Conservation (phyloP, 176 grass and related monocot genomes). For the Cenchrus americanus region DNA sequence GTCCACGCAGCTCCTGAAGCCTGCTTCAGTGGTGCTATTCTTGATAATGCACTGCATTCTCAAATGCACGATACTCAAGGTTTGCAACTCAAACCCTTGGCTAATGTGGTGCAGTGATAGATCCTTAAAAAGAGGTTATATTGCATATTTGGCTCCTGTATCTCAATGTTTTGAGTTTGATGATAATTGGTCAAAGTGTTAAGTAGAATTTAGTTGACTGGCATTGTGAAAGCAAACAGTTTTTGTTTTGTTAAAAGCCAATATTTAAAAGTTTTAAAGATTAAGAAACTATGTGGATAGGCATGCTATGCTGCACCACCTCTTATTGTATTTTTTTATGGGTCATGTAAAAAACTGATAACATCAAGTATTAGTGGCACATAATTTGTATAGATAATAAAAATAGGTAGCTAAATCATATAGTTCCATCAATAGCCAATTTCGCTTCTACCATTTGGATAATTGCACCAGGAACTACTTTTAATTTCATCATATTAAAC, state of each 20-base stretch:
- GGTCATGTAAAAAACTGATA: no score
- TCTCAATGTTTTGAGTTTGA: slow-evolving; percentile 1
- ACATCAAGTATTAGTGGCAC: no score
- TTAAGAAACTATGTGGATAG: no score
- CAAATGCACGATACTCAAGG: slow-evolving; percentile 19
- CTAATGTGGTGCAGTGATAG: neutral
- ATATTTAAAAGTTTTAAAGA: no score
- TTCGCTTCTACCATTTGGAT: no score
- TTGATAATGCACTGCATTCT: slow-evolving; percentile 32
- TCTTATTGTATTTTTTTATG: no score
- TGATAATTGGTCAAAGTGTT: neutral
- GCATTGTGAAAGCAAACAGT: neutral
- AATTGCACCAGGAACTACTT: no score
- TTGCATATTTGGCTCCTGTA: slow-evolving; percentile 25
- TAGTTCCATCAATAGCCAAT: no score
- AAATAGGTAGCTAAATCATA: no score
- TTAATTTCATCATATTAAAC: no score
- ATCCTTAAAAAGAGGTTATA: neutral
- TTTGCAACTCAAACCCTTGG: slow-evolving; percentile 37
- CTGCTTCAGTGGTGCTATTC: slow-evolving; percentile 12
- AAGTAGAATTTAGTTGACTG: slow-evolving; percentile 23
- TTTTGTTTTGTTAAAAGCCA: neutral
- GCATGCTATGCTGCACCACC: no score
- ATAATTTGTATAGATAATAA: no score
- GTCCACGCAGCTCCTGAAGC: slow-evolving; percentile 35